Percentiles rank a stretch among this genome's conserved stretches.
Evolutionary conservation across 495 filamentous ascomycete species (phyloP).

Genomic region (Ramalina intermedia): DNA sequence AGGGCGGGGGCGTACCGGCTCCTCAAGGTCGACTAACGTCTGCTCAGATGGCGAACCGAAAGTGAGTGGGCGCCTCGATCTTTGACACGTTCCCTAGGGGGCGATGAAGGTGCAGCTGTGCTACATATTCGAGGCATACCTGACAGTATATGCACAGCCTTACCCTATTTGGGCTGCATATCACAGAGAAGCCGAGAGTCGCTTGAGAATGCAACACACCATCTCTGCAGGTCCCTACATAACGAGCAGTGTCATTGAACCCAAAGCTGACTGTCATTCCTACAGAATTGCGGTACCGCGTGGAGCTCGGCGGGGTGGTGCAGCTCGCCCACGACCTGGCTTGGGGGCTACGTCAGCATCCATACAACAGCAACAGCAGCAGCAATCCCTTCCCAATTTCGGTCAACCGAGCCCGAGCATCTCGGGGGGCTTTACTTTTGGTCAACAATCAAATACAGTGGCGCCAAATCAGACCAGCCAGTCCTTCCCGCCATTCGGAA

Average conservation of each 20-base stretch:
- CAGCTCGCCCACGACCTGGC: constrained; percentile 2
- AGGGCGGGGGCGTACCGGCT: no score
- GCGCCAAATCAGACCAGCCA: constrained; percentile 25
- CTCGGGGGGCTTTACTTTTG: constrained; percentile 28
- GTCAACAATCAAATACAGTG: constrained; percentile 32
- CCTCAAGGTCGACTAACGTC: constrained; percentile 24
- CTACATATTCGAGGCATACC: no score
- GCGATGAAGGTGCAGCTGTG: no score
- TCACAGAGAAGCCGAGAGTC: no score
- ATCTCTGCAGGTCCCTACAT: no score
- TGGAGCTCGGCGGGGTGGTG: constrained; percentile 6
- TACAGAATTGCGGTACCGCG: constrained; percentile 10
- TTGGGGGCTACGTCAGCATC: constrained; percentile 1
- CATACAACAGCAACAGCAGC: not conserved
- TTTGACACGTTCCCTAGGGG: no score
- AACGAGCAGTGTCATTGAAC: no score
- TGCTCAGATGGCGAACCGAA: constrained; percentile 37
- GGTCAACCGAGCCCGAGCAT: constrained; percentile 13
- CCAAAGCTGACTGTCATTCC: no score
- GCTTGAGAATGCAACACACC: no score
- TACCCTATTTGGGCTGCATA: no score
- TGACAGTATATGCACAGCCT: no score
- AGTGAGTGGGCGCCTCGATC: constrained; percentile 25
- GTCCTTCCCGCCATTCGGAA: constrained; percentile 2
- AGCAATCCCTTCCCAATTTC: constrained; percentile 3